Percentiles rank a stretch among this genome's conserved stretches.
Evolutionary conservation across 306 rosid species (phyloP).

Genomic region (Urtica urens): DNA sequence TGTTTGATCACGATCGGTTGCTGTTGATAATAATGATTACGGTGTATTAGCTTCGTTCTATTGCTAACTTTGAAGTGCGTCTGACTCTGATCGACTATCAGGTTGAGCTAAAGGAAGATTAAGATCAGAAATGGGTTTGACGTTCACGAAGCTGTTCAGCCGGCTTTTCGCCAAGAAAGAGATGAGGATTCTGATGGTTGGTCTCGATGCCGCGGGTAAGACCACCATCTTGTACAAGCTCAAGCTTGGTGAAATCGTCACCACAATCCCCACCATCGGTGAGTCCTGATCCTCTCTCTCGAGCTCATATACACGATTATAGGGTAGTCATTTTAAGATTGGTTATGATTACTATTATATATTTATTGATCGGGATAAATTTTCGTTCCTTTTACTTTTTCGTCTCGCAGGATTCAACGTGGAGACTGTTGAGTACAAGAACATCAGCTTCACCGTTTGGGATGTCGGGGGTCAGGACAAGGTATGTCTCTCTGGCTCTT

Average conservation of each 20-base stretch:
- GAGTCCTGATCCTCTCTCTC: slow-evolving; percentile 12
- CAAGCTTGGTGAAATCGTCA: slow-evolving; percentile 93
- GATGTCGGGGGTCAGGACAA: slow-evolving; percentile 99
- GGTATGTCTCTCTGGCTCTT: slow-evolving; percentile 29
- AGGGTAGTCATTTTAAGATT: background rate
- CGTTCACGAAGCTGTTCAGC: slow-evolving; percentile 89
- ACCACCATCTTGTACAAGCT: slow-evolving; percentile 88
- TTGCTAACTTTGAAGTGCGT: background rate
- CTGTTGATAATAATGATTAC: too few species aligned
- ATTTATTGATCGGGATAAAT: background rate
- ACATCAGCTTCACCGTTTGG: slow-evolving; percentile 99
- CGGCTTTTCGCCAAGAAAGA: slow-evolving; percentile 85
- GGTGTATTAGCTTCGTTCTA: slow-evolving; percentile 2
- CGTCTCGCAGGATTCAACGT: slow-evolving; percentile 95
- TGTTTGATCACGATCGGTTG: too few species aligned
- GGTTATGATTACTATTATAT: background rate
- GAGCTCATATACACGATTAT: too few species aligned
- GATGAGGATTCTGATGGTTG: slow-evolving; percentile 95
- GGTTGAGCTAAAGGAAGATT: background rate
- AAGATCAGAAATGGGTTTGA: slow-evolving; percentile 54
- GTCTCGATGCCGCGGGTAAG: slow-evolving; percentile 99
- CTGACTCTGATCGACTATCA: slow-evolving; percentile 10
- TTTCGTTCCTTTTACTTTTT: slow-evolving; percentile 7
- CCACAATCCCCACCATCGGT: slow-evolving; percentile 95
- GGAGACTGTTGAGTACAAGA: slow-evolving; percentile 95